These are phyloP conservation scores for Umbilicus rupestris DNA, from an alignment of 164 flowering plant species.

Conservation along the genomic window DNA sequence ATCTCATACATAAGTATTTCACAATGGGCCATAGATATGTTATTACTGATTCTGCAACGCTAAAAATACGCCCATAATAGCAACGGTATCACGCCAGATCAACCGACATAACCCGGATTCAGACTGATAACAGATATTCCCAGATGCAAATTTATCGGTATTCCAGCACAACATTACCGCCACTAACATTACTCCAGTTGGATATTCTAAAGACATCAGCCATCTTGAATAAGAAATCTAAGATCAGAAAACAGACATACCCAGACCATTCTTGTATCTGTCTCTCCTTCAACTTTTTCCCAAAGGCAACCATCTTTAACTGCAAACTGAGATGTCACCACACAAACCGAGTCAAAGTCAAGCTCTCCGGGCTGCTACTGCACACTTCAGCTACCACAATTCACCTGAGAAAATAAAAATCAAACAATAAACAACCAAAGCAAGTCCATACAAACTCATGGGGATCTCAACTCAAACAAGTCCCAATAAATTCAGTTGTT, in stretches of 20 bases:
- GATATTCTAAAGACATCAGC: neutral
- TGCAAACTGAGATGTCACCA: conserved; percentile 4
- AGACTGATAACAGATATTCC: neutral
- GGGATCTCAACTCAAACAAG: no score
- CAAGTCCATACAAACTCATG: no score
- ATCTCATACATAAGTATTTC: neutral
- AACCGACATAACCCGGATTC: neutral
- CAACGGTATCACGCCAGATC: no score
- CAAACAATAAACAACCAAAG: no score
- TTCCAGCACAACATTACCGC: neutral
- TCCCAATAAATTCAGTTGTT: no score
- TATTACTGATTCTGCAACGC: neutral
- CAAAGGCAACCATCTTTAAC: conserved; percentile 59
- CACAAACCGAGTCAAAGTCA: conserved; percentile 3
- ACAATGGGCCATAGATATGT: neutral
- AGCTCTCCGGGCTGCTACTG: neutral
- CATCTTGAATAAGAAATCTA: neutral
- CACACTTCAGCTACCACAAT: neutral
- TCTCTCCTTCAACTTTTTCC: conserved; percentile 60
- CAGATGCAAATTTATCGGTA: neutral
- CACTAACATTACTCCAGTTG: neutral
- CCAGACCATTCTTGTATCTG: conserved; percentile 58
- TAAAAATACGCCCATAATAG: no score
- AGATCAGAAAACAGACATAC: conserved; percentile 20
- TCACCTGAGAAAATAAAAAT: no score